Conservation (phyloP, 2,329 filamentous ascomycete species). For the Hypomyces rosellus region DNA sequence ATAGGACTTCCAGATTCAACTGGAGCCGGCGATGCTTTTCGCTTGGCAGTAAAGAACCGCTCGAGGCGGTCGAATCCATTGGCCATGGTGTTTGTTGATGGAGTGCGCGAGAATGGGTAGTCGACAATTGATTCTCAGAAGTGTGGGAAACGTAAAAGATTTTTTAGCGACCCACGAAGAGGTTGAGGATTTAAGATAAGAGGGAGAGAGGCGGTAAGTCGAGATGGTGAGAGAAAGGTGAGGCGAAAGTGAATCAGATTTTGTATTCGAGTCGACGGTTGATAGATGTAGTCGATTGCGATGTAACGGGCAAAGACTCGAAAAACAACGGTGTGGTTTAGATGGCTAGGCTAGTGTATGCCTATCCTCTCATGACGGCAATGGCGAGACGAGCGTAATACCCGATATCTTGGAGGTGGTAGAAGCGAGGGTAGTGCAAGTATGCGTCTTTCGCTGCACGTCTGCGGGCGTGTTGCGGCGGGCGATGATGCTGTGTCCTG, state of each 20-base stretch:
- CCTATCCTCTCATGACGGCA: background rate
- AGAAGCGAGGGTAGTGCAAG: constrained; percentile 11
- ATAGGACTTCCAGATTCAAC: constrained; percentile 17
- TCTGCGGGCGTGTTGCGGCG: constrained; percentile 3
- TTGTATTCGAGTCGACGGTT: background rate
- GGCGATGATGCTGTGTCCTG: constrained; percentile 9
- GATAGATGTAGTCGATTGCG: background rate
- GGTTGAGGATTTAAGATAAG: no score
- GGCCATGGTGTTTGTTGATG: constrained; percentile 33
- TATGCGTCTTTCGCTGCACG: constrained; percentile 4
- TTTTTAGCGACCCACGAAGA: background rate
- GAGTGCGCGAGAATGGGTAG: background rate
- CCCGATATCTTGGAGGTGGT: constrained; percentile 5
- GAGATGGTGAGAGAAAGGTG: constrained; percentile 10
- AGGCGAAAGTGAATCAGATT: constrained; percentile 13
- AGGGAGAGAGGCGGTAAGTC: constrained; percentile 6
- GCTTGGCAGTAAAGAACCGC: constrained; percentile 44
- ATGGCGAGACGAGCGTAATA: constrained; percentile 4
- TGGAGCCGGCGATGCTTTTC: constrained; percentile 25
- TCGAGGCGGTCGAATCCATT: constrained; percentile 45
- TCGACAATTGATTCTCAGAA: background rate
- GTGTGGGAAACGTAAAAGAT: background rate
- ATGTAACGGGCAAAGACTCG: no score
- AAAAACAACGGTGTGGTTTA: constrained; percentile 1
- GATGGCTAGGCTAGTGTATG: background rate